phyloP scores from a whole-genome alignment of 129 eudicot species.

The Gnaphalium uliginosum region DNA sequence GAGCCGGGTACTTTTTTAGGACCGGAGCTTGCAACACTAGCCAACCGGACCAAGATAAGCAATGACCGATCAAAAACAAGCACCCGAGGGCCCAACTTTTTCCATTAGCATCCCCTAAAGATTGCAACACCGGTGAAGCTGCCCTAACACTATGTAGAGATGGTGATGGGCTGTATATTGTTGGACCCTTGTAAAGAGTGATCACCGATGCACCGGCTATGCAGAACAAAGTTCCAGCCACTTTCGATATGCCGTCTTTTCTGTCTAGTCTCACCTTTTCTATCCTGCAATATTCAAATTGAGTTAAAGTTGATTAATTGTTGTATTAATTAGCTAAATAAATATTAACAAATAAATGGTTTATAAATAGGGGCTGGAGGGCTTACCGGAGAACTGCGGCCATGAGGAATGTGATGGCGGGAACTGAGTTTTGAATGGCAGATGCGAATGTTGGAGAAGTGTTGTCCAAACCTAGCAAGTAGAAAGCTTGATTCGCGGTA shows the following conservation, averaged over 20 bases:
- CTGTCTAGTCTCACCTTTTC: conserved; percentile 84
- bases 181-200: conserved; percentile 94
- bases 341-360: too few relatives aligned
- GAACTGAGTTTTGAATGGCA: conserved; percentile 93
- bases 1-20: conserved; percentile 91
- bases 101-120: conserved; percentile 75
- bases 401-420: conserved; percentile 95
- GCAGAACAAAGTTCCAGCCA: conserved; percentile 74
- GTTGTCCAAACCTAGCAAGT: conserved; percentile 87
- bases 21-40: conserved; percentile 91
- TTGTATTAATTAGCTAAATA: too few relatives aligned
- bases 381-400: conserved; percentile 73
- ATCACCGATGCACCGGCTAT: conserved; percentile 97
- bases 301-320: neutral
- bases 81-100: conserved; percentile 97
- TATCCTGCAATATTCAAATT: conserved; percentile 47
- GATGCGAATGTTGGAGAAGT: conserved; percentile 98
- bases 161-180: conserved; percentile 82
- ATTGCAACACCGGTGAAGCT: conserved; percentile 42
- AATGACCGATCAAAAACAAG: conserved; percentile 91
- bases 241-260: conserved; percentile 90
- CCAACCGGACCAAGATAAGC: conserved; percentile 97
- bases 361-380: neutral
- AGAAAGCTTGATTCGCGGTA: conserved; percentile 96
- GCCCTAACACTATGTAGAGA: conserved; percentile 29